Base-by-base conservation (phyloP, 2,329 filamentous ascomycete genomes). In the Gnomoniopsis sp. region DNA sequence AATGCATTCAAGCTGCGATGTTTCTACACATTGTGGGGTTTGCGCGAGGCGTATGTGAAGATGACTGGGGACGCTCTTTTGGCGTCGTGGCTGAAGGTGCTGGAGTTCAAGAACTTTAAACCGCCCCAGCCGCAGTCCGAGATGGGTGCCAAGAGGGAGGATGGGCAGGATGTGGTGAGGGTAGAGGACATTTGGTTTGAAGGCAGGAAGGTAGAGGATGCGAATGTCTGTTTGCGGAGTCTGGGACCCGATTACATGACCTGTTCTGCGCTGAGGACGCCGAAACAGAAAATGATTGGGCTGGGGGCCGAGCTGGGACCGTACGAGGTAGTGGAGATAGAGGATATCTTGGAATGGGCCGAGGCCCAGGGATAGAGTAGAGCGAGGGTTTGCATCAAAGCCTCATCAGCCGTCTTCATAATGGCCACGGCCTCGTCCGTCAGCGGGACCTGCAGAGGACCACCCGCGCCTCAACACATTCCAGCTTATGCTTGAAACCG, bases 11-110 rank as follows among this genome's bases (percentile, higher is more conserved):
- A 86, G 68, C 75, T 93, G 30, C 79, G 88, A 6, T 79, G 82
- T 55, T 93, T 93, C 69, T 93, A 92, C 70, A 82, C 88, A 1
- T 83, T 89, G 60, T 93, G 89, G 87, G 90, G 88, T 70, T 80
- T 91, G 70, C 86, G 90, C 65, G 90, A 93, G 74, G 87, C 89
- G 1, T 93, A 90, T 69, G 86, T 93, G 72, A 93, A 93, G 81
- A 86, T 93, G 75, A 89, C 88, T 33, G 90, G 90, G 26, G 88
- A 93, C 66, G 90, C 88, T 0, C 77, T 93, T 59, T 77, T 92
- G 10, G 90, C 90, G 0, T 77, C 78, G 3, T 93, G 90, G 90
- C 77, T 93, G 51, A 76, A 76, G 53, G 82, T 88, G 52, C 75
- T 93, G 10, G 87, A 92, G 66, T 90, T 93, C 68, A 76, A 79